phyloP scores from a whole-genome alignment of 2,329 filamentous ascomycete genomes.

The Alternaria tenuissima region DNA sequence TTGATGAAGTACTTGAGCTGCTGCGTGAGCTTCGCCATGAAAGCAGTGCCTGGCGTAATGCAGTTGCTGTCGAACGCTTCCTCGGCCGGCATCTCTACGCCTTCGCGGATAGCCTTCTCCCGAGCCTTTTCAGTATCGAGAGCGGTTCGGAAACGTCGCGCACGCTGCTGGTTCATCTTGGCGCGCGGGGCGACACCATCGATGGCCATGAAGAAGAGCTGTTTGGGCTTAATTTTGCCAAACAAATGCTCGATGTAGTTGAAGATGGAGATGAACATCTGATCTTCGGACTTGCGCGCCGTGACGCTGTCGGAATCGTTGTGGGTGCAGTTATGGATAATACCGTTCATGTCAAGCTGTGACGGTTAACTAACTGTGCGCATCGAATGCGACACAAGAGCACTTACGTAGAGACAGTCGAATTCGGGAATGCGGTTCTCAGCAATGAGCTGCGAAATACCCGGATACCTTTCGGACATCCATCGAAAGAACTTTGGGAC shows the following conservation, averaged over 20 bases:
- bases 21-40: conserved; percentile 94
- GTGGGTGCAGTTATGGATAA: conserved; percentile 98
- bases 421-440: conserved; percentile 99
- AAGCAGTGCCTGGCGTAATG: conserved; percentile 95
- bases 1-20: conserved; percentile 98
- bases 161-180: conserved; percentile 99
- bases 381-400: background rate
- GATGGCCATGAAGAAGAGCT: conserved; percentile 99
- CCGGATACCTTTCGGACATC: conserved; percentile 98
- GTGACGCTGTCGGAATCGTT: conserved; percentile 92
- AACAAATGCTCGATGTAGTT: conserved; percentile 99
- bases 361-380: conserved; percentile 29
- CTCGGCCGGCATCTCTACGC: conserved; percentile 92
- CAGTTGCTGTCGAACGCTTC: conserved; percentile 98
- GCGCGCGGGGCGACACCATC: conserved; percentile 96
- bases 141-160: conserved; percentile 92
- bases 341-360: conserved; percentile 95
- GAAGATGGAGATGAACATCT: conserved; percentile 99
- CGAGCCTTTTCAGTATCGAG: conserved; percentile 88
- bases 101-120: conserved; percentile 90
- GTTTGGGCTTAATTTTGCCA: conserved; percentile 97
- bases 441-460: conserved; percentile 97
- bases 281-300: conserved; percentile 93
- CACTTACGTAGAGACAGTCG: conserved; percentile 85
- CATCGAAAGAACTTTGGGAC: conserved; percentile 96